Evolutionary conservation across 2,329 filamentous ascomycete genomes (phyloP), one percentile per base, ranked within the genome.

Genomic region (Aspergillus piperis): DNA sequence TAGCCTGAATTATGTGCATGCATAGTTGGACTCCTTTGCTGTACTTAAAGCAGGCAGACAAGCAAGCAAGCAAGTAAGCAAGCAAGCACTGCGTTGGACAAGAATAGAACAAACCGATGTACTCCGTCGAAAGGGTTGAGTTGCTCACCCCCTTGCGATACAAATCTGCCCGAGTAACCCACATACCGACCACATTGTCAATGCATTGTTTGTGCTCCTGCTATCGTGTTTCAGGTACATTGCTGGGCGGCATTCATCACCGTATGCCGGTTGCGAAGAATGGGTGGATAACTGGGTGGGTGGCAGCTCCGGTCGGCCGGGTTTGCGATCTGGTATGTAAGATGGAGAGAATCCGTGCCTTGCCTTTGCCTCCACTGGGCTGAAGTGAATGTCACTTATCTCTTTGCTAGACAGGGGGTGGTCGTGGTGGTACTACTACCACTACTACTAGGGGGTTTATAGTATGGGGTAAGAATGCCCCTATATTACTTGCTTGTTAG

Each of bases 171-270:
- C 19, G 44, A 50, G 30, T 39, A 50, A 38, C 32, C 47, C 48
- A 52, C 56, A 55, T 54, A 52, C 50, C 49, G 38, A 58, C 56
- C 32, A 38, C 38, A 54, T 54, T 27, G 52, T 21, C 48, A 47
- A 44, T 58, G 49, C 36, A 47, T 51, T 56, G 52, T 51, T 52
- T 50, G 32, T 48, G 23, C 57, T 48, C 49, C 57, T 42, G 50
- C 39, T 52, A 42, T 59, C 51, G 51, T 59, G 57, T 54, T 54
- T 59, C 39, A 59, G 42, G 42, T 59, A 59, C 57, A 59, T 59
- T 59, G 57, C 51, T 54, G 19, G 51, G 51, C 57, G 52, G 51
- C 50, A 47, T 27, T 50, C 36, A 42, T 50, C 44, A 51, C 44
- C 30, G 42, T 25, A 32, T 49, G 8, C 32, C 11, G 32, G 32